Evolutionary conservation across 2,329 filamentous ascomycete genomes (phyloP), one percentile per base, ranked within the genome.

Genomic region (Dactylellina cionopaga): DNA sequence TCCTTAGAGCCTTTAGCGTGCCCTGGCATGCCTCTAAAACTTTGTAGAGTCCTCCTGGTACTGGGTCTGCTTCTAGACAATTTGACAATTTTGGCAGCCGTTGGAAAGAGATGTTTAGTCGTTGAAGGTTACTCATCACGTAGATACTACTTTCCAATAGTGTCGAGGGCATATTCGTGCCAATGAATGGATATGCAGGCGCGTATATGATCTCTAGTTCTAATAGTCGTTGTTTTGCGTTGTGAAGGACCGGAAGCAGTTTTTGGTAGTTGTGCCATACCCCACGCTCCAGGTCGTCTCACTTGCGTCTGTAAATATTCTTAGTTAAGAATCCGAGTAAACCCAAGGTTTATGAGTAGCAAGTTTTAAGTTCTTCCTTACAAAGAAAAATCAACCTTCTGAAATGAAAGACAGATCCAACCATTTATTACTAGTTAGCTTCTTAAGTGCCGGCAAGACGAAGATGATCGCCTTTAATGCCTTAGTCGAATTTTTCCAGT

Each of bases 191-290:
- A 10, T 41, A 29, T 39, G 51, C 2, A 9, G 51, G 17, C 29
- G 27, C 37, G 3, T 10, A 47, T 3, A 3, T 9, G 17, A 47
- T 47, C 2, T 13, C 13, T 1, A 9, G 9, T 1, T 55, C 51
- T 7, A 2, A 7, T 2, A 33, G 51, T 22, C 27, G 17, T n/a
- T 41, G 51, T 1, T 55, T 15, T 9, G 35, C n/a, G n/a, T 24
- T 22, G 4, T 41, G 31, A 6, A 55, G 51, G 9, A 55, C 39
- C 6, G 31, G 51, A 13, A 41, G 13, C 19, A 55, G 17, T 25
- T 15, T 55, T 15, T 41, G 51, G n/a, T 55, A 55, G 33, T 41
- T 39, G 10, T 19, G 31, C 51, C 51, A 55, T 1, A 15, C 19
- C 1, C 35, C 2, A 27, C 51, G 51, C 15, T 55, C n/a, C 31